These are phyloP conservation scores for Spinacia oleracea DNA, from an alignment of 179 eudicot species.

Conservation along the genomic window DNA sequence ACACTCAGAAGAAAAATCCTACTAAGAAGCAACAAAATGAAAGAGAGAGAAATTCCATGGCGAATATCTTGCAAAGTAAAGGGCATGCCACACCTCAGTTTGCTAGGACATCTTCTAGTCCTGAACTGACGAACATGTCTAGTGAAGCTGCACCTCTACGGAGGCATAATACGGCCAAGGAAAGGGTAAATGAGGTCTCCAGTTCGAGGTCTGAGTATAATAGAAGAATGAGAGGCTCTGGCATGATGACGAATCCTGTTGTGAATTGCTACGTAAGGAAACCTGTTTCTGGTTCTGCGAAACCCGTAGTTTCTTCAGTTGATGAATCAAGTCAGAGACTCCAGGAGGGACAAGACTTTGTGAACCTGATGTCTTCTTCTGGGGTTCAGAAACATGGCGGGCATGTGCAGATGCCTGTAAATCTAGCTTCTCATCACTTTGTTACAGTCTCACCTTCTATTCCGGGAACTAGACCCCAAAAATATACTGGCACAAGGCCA, in stretches of 20 bases:
- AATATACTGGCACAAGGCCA: slow-evolving; percentile 33
- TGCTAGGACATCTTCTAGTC: slow-evolving; percentile 55
- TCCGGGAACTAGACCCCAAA: slow-evolving; percentile 35
- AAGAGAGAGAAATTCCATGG: slow-evolving; percentile 27
- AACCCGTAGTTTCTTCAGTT: slow-evolving; percentile 30
- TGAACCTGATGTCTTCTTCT: slow-evolving; percentile 36
- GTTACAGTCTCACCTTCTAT: slow-evolving; percentile 38
- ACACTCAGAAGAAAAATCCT: slow-evolving; percentile 20
- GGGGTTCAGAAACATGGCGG: slow-evolving; percentile 31
- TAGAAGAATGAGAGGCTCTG: slow-evolving; percentile 31
- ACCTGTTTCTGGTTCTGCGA: slow-evolving; percentile 21
- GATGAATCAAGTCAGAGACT: slow-evolving; percentile 33
- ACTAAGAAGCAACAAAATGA: slow-evolving; percentile 32
- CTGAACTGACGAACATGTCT: slow-evolving; percentile 42
- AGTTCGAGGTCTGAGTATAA: slow-evolving; percentile 24
- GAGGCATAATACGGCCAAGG: slow-evolving; percentile 30
- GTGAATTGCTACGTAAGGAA: slow-evolving; percentile 14
- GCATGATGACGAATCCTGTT: slow-evolving; percentile 22
- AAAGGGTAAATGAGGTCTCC: slow-evolving; percentile 29
- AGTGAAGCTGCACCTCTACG: slow-evolving; percentile 26
- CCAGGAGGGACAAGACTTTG: slow-evolving; percentile 39
- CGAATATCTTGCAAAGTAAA: slow-evolving; percentile 31
- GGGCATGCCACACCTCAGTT: slow-evolving; percentile 37
- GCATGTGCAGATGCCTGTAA: slow-evolving; percentile 38
- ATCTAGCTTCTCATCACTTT: slow-evolving; percentile 40